Conservation (phyloP, 495 filamentous ascomycete species). For the Aspergillus funiculosus region DNA sequence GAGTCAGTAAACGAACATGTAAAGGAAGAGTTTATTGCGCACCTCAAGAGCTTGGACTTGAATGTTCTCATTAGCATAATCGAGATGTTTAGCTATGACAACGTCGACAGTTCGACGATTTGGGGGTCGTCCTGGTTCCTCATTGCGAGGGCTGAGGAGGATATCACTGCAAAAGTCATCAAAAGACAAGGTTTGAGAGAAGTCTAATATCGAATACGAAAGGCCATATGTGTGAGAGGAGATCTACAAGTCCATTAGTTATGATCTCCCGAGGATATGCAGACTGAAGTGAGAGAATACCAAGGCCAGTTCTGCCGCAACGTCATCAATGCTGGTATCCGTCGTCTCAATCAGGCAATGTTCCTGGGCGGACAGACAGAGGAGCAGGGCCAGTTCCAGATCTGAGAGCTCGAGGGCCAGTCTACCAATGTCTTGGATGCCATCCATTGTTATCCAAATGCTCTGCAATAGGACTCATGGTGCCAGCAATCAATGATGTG, state of each 20-base stretch:
- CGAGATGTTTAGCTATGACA: constrained; percentile 73
- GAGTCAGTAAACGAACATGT: constrained; percentile 10
- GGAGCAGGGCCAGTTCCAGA: constrained; percentile 77
- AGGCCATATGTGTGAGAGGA: constrained; percentile 67
- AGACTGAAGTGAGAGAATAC: constrained; percentile 40
- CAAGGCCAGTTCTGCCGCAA: constrained; percentile 67
- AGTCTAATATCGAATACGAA: constrained; percentile 59
- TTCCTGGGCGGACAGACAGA: constrained; percentile 71
- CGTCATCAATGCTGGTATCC: constrained; percentile 50
- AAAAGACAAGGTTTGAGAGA: constrained; percentile 62
- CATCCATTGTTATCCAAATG: constrained; percentile 55
- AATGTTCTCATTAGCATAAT: constrained; percentile 60
- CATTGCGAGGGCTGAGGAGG: constrained; percentile 22
- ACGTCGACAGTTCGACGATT: constrained; percentile 60
- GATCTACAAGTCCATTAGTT: constrained; percentile 42
- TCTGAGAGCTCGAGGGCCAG: constrained; percentile 73
- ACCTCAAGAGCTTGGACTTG: constrained; percentile 83
- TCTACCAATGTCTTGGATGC: constrained; percentile 42
- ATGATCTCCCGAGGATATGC: neutral
- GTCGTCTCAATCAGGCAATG: constrained; percentile 85
- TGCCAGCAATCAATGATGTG: neutral
- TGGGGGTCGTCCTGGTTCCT: constrained; percentile 13
- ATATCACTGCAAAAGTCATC: constrained; percentile 74
- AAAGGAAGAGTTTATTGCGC: no score
- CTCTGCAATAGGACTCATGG: neutral